Evolutionary conservation across 2,329 filamentous ascomycete genomes (phyloP), one percentile per base, ranked within the genome.

Genomic region (Hyphodiscus sp.): DNA sequence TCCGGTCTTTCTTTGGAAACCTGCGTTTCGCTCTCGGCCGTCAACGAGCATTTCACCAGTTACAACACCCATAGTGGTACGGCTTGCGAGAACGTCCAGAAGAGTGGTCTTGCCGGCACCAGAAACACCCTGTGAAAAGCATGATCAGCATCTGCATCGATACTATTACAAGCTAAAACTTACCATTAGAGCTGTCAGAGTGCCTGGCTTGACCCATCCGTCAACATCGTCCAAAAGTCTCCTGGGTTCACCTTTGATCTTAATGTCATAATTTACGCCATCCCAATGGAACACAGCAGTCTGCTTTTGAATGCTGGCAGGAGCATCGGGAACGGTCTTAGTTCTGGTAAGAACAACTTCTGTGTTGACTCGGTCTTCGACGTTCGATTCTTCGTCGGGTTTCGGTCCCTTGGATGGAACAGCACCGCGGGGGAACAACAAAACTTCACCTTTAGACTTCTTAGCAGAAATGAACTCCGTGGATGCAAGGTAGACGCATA

Each of bases 31-130:
- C 26, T 81, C 83, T 41, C 76, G 77, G 29, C 80, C 81, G 55
- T 83, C 77, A 13, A 84, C 79, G 11, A 82, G 70, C 85, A 95
- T 94, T 62, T 92, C 86, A 51, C 91, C 91, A 7, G 81, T 83
- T 47, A 96, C 89, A 18, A 95, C 86, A 71, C 91, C 91, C 83
- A 94, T 92, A 0, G 88, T 91, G 11, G 87, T 87, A 68, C 91
- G 86, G 55, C 87, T 88, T 45, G 91, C 91, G 59, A 96, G 77
- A 38, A 89, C 88, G 70, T 96, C 89, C 30, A 96, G 74, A 26
- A 96, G 79, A 1, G 91, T 96, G 0, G 91, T 96, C 71, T 96
- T 96, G 54, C 91, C 91, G n/a, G 91, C 91, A 61, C 91, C 74
- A 43, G 75, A 76, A 20, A 75, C 74, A 38, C 76, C 88, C 63